These are phyloP conservation scores for Porphyrellus cyaneotinctus DNA, from an alignment of 768 basidiomycete species.

Conservation along the genomic window DNA sequence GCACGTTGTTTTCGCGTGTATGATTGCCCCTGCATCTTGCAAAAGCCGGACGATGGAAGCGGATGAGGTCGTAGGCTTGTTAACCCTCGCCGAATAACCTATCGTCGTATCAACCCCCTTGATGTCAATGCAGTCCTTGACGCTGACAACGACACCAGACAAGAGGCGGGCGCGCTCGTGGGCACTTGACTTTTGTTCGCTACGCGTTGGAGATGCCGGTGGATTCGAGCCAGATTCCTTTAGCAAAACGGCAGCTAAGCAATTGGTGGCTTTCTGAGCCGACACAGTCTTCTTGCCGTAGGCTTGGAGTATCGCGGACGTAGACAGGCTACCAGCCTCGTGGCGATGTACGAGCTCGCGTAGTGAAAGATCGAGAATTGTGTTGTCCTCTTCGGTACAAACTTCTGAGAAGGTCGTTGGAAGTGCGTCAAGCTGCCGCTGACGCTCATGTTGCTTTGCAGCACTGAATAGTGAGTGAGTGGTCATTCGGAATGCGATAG, in stretches of 20 bases:
- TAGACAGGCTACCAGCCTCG: conserved; percentile 24
- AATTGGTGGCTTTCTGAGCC: conserved; percentile 45
- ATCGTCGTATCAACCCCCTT: conserved; percentile 45
- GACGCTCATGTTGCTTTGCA: conserved; percentile 34
- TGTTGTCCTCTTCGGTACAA: conserved; percentile 34
- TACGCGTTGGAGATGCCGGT: conserved; percentile 7
- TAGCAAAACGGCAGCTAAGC: conserved; percentile 44
- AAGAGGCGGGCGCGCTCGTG: conserved; percentile 24
- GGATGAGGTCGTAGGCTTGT: conserved; percentile 32
- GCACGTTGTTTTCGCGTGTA: conserved; percentile 40
- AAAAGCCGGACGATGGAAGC: conserved; percentile 40
- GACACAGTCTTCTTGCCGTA: conserved; percentile 40
- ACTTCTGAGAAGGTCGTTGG: conserved; percentile 27
- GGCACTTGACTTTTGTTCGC: not conserved
- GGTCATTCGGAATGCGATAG: not conserved
- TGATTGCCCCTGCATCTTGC: conserved; percentile 39
- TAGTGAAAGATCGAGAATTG: conserved; percentile 36
- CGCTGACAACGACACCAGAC: conserved; percentile 45
- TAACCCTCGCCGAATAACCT: conserved; percentile 39
- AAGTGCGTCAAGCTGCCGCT: conserved; percentile 26
- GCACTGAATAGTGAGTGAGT: conserved; percentile 18
- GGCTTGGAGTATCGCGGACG: conserved; percentile 32
- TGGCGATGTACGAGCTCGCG: conserved; percentile 35
- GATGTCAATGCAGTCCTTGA: conserved; percentile 48
- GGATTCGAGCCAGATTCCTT: conserved; percentile 24